A percentile compares a stretch with the other conserved stretches of the same genome.
phyloP scores from a whole-genome alignment of 1,284 basidiomycete species.

The Schizophyllum amplum region DNA sequence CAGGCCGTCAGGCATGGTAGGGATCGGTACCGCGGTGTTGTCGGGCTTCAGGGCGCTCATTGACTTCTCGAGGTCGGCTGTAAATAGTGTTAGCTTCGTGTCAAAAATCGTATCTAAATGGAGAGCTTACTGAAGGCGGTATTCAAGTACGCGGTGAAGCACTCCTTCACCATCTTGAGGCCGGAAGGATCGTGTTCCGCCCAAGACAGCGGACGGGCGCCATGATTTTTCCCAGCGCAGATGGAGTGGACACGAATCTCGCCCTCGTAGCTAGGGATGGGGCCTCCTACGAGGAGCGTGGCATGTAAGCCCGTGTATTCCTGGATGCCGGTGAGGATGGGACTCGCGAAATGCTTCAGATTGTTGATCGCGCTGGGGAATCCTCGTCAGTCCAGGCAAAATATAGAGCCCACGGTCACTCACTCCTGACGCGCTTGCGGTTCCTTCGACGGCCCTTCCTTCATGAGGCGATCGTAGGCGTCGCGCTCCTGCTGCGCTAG shows the following conservation, averaged over 20 bases:
- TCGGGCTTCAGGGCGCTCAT: too few species aligned
- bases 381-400: not conserved
- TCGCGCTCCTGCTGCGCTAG: not conserved
- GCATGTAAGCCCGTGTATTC: slow-evolving; percentile 3
- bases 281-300: slow-evolving; percentile 5
- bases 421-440: not conserved
- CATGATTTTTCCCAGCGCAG: too few species aligned
- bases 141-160: too few species aligned
- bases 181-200: too few species aligned
- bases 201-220: too few species aligned
- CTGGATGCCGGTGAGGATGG: slow-evolving; percentile 3
- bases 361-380: not conserved
- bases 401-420: not conserved
- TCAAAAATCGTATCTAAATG: too few species aligned
- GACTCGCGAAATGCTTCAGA: not conserved
- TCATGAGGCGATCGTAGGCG: not conserved
- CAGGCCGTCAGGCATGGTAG: too few species aligned
- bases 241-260: not conserved
- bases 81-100: too few species aligned
- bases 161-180: too few species aligned
- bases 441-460: not conserved
- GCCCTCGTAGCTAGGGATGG: slow-evolving; percentile 1
- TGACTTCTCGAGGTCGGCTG: too few species aligned
- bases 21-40: too few species aligned
- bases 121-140: too few species aligned